A percentile compares a stretch with the other conserved stretches of the same genome.
Conservation (phyloP, 345 rosid genomes). For the Aurinia saxatilis region DNA sequence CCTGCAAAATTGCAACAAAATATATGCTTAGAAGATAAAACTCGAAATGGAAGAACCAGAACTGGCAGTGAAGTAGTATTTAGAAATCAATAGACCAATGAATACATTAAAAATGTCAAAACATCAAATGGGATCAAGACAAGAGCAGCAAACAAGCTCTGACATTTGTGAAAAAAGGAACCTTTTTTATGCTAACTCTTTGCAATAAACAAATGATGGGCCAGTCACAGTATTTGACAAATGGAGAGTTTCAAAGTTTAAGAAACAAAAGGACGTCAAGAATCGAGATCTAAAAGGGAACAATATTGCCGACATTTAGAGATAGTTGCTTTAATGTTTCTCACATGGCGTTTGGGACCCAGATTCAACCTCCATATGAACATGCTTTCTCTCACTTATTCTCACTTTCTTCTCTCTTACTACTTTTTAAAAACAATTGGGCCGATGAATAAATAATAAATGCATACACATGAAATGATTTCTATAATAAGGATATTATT, state of each 20-base stretch:
- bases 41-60: background rate
- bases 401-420: too few species aligned
- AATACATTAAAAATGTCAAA: background rate
- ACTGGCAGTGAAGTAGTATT: background rate
- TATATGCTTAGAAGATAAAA: background rate
- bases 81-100: background rate
- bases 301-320: slow-evolving; percentile 19
- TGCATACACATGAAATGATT: slow-evolving; percentile 20
- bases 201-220: slow-evolving; percentile 22
- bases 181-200: background rate
- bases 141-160: slow-evolving; percentile 7
- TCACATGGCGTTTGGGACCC: slow-evolving; percentile 29
- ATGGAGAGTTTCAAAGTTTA: background rate
- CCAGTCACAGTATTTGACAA: slow-evolving; percentile 10
- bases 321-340: slow-evolving; percentile 20
- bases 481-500: slow-evolving; percentile 7
- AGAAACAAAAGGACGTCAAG: slow-evolving; percentile 12
- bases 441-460: slow-evolving; percentile 2
- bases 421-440: background rate
- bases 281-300: slow-evolving; percentile 20
- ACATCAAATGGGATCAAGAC: background rate
- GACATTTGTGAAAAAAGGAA: background rate
- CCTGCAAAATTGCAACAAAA: slow-evolving; percentile 8
- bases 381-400: slow-evolving; percentile 19
- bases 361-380: slow-evolving; percentile 19